A percentile compares a stretch with the other conserved stretches of the same genome.
phyloP scores from a whole-genome alignment of 257 asterid genomes.

The Solanum tarapatanum region DNA sequence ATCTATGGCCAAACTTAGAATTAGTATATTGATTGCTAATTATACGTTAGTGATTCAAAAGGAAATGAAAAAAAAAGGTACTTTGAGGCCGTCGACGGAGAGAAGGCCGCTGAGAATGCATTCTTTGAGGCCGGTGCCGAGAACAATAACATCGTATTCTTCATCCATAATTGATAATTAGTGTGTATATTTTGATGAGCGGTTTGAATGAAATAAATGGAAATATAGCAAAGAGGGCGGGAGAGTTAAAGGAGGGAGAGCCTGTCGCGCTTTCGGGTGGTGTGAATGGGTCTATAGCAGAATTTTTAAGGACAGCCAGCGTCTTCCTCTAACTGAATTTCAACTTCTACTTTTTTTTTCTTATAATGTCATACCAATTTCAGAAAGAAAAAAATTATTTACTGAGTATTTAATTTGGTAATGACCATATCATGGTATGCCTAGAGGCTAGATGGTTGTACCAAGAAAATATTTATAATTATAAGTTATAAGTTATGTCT shows the following conservation, averaged over 20 bases:
- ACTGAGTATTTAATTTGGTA: background rate
- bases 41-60: background rate
- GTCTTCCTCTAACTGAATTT: background rate
- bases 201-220: background rate
- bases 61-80: background rate
- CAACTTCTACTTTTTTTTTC: background rate
- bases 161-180: constrained; percentile 50
- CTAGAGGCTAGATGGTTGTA: background rate
- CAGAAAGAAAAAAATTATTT: background rate
- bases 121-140: constrained; percentile 94
- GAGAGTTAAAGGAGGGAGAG: constrained; percentile 3
- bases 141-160: constrained; percentile 88
- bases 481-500: background rate
- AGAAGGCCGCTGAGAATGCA: constrained; percentile 92
- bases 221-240: constrained; percentile 3
- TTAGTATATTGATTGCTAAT: background rate
- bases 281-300: constrained; percentile 22
- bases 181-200: background rate
- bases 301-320: background rate
- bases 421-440: background rate
- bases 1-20: background rate
- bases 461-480: background rate
- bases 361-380: background rate
- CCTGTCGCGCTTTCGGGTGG: background rate
- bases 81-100: constrained; percentile 87